Conservation (phyloP, 163 green algal species). For the Chlorella variabilis region DNA sequence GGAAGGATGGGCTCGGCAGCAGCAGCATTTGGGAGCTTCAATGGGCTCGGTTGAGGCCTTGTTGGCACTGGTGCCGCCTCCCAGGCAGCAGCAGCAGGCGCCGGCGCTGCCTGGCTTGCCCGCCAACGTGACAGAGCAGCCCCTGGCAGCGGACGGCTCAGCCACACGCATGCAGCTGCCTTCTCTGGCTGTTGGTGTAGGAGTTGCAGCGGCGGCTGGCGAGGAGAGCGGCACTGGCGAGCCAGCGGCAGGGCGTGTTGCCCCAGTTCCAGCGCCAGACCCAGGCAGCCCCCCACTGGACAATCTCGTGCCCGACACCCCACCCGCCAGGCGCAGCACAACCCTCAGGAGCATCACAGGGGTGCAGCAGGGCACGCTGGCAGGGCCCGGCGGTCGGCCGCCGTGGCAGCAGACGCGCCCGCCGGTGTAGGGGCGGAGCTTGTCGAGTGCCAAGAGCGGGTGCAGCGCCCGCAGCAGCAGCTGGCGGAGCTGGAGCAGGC, state of each 20-base stretch:
- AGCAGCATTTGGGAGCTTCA: background rate
- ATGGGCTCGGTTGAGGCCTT: constrained; percentile 23
- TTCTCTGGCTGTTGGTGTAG: background rate
- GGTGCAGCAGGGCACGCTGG: background rate
- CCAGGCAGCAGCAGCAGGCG: background rate
- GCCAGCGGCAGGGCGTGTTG: background rate
- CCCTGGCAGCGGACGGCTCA: background rate
- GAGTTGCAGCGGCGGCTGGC: background rate
- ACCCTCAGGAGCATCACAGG: constrained; percentile 7
- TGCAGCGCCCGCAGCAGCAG: background rate
- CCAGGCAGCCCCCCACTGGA: constrained; percentile 14
- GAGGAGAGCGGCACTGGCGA: background rate
- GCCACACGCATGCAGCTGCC: background rate
- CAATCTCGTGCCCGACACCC: constrained; percentile 29
- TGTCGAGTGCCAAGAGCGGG: constrained; percentile 14
- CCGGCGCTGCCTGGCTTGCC: background rate
- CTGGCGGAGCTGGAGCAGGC: constrained; percentile 22
- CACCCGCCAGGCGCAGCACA: constrained; percentile 4
- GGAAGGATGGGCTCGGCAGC: background rate
- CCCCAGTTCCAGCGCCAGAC: background rate
- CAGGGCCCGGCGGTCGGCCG: background rate
- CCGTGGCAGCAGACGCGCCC: background rate
- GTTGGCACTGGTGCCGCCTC: background rate
- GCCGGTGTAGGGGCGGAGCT: constrained; percentile 11
- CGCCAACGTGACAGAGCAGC: background rate